Evolutionary conservation across 495 filamentous ascomycete species (phyloP), one percentile per base, ranked within the genome.

Genomic region (Penicillium cinerascens): DNA sequence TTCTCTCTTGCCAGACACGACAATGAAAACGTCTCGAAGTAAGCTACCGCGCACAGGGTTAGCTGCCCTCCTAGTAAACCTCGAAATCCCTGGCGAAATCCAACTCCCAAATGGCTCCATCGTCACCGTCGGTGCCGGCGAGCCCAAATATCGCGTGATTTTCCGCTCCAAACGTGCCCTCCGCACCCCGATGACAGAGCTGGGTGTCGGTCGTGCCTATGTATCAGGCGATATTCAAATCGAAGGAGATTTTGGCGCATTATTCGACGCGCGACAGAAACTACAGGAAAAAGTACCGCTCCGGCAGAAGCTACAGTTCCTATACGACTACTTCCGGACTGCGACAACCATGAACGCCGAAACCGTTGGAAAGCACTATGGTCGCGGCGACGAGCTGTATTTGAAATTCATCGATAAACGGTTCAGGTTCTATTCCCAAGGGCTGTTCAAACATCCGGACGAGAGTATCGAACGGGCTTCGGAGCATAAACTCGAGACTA

Each of bases 381-480:
- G 44, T 17, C 51, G 52, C 17, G 48, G 47, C 17, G 55, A 62
- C 20, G 48, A 44, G n/a, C 44, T 62, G 16, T 59, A 52, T 21
- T 48, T 62, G 16, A 51, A 48, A 0, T 55, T 59, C 26, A 47
- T 59, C 35, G 52, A 59, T 22, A 56, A 52, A 10, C 43, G 51
- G 13, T 62, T 44, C 33, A 23, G 55, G 20, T 49, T 62, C 16
- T 59, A 62, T 18, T 41, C 59, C 1, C 55, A 62, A 0, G 55
- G 55, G 4, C 9, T 55, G 0, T 62, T 62, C 26, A 41, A 47
- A 3, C 8, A 17, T 8, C 55, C 51, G 3, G 40, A 52, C 16
- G 48, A 55, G n/a, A 59, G 20, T 6, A 52, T 62, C 11, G 55
- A 62, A 29, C 37, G 55, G 10, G 59, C 55, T 13, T 55, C 59